Base-by-base conservation (phyloP, 1,139 yeast species). In the Candida glucosophila region DNA sequence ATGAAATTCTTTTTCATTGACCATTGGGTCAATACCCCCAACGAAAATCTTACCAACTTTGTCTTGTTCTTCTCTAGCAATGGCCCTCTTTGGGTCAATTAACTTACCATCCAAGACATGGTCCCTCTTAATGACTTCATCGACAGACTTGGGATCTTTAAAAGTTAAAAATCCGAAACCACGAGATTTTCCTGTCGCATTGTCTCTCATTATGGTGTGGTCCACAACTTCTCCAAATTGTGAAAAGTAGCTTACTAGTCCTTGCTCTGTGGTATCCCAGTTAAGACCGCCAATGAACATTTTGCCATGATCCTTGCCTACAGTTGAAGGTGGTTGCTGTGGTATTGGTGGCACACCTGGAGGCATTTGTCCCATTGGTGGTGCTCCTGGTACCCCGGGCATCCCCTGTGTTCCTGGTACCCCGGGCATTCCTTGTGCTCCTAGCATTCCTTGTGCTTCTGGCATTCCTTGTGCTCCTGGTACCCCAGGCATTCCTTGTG, bases 251-350 rank as follows among this genome's bases (percentile, higher is more conserved):
- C 76, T 77, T 35, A 73, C 77, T 52, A 90, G 55, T 15, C 75
- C 72, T 32, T 77, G 95, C 46, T 90, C 98, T 6, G 93, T 79
- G 15, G 99, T 90, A 47, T 90, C 98, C 98, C 98, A 90, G 46
- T 90, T 92, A 41, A 90, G 73, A 27, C 99, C 99, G 38, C 99
- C 99, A 51, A 90, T 77, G 49, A 90, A 90, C 96, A 92, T 86
- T 49, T 90, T 90, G 30, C 96, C 95, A 35, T 72, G 70, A 25
- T 59, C 69, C 29, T 47, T 54, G 8, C 69, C 69, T 36, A 62
- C 41, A 29, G 48, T 55, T 8, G 69, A 60, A 10, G 62, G 62
- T 5, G 25, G 15, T 12, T 9, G 10, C 25, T 17, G 20, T 24
- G 36, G 32, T 9, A 35, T 27, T 15, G 34, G 33, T 10, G 39